Conservation (phyloP, 129 eudicot genomes). For the Pittosporum tobira region DNA sequence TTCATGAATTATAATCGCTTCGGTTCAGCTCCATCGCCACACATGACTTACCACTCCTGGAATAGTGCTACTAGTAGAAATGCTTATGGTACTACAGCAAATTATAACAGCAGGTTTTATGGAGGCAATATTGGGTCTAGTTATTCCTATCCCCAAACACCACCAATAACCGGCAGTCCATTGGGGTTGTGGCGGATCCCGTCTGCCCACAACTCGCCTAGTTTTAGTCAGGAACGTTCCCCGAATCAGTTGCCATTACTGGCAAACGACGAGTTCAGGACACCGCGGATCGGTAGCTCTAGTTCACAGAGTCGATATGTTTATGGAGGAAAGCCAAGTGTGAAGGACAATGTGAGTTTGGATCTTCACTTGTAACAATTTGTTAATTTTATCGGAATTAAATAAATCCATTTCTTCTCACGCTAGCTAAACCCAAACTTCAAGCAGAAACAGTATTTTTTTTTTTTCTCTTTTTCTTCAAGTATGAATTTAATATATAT, state of each 20-base stretch:
- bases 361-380: conserved; percentile 88
- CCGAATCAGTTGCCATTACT: conserved; percentile 20
- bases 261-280: conserved; percentile 9
- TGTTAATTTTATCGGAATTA: too few species aligned
- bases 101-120: conserved; percentile 23
- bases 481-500: too few species aligned
- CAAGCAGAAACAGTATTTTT: too few species aligned
- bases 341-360: conserved; percentile 87
- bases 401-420: conserved; percentile 10
- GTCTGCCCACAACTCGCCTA: conserved; percentile 18
- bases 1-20: conserved; percentile 48
- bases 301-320: conserved; percentile 35
- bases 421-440: too few species aligned
- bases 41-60: conserved; percentile 28
- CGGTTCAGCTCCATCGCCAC: conserved; percentile 25
- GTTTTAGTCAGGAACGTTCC: conserved; percentile 26
- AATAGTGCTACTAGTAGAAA: conserved; percentile 7
- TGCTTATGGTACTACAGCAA: conserved; percentile 8
- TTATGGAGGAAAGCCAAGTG: conserved; percentile 39
- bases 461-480: too few species aligned
- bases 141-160: conserved; percentile 24
- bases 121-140: conserved; percentile 11
- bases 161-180: conserved; percentile 73
- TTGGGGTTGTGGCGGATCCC: conserved; percentile 68
- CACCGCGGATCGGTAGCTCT: conserved; percentile 16